phyloP scores from a whole-genome alignment of 75 land plant species.

The Cupressus sempervirens region DNA sequence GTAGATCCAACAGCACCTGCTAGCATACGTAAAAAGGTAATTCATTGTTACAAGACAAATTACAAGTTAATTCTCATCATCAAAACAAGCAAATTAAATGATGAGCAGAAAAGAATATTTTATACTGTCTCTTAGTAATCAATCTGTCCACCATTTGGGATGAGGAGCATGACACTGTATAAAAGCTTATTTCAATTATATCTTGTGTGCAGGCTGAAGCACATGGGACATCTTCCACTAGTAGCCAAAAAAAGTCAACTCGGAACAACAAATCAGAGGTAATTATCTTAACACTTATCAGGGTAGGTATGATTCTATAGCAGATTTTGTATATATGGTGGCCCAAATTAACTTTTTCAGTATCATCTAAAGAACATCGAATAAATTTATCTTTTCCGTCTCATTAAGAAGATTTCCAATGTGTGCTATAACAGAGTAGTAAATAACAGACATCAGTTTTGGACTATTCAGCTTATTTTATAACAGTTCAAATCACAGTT shows the following conservation, averaged over 20 bases:
- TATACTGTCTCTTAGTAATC: background rate
- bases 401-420: background rate
- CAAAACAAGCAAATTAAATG: background rate
- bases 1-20: conserved; percentile 9
- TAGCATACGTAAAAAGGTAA: background rate
- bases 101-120: background rate
- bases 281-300: background rate
- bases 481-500: background rate
- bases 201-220: background rate
- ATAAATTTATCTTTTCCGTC: background rate
- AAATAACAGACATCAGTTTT: background rate
- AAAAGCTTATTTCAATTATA: background rate
- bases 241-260: background rate
- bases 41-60: background rate
- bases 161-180: too few relatives aligned
- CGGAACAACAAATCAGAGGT: conserved; percentile 9
- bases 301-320: background rate
- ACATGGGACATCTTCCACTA: background rate
- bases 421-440: background rate
- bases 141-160: background rate
- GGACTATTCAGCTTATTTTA: background rate
- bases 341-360: background rate
- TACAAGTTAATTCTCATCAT: background rate
- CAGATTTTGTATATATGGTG: background rate
- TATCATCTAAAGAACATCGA: background rate